Percentiles rank a stretch among this genome's conserved stretches.
These are phyloP conservation scores for Seiridium unicorne DNA, from an alignment of 2,329 filamentous ascomycete genomes.

Conservation along the genomic window DNA sequence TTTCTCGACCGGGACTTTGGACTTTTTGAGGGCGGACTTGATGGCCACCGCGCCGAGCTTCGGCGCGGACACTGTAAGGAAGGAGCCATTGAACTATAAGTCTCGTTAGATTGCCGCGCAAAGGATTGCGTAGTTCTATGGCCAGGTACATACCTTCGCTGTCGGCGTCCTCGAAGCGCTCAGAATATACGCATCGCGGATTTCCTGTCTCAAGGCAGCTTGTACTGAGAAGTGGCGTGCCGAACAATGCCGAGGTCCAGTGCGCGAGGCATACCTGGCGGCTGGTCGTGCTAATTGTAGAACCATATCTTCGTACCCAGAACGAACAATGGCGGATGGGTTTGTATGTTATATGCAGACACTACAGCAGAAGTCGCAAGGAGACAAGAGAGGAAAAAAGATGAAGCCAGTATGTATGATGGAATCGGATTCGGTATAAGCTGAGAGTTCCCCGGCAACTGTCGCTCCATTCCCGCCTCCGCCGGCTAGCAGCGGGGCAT, in stretches of 20 bases:
- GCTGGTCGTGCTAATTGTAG: slow-evolving; percentile 19
- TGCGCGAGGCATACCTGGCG: slow-evolving; percentile 17
- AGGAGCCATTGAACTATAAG: slow-evolving; percentile 86
- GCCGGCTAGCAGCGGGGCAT: slow-evolving; percentile 4
- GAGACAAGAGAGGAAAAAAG: not conserved
- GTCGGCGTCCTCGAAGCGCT: slow-evolving; percentile 88
- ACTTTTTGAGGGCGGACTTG: slow-evolving; percentile 85
- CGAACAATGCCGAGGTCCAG: slow-evolving; percentile 18
- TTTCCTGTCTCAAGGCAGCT: slow-evolving; percentile 55
- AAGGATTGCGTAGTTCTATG: no score
- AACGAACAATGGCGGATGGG: no score
- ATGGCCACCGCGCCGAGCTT: slow-evolving; percentile 88
- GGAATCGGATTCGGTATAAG: not conserved
- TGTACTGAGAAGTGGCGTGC: slow-evolving; percentile 47
- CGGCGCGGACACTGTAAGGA: slow-evolving; percentile 79
- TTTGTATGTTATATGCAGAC: no score
- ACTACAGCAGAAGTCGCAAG: not conserved
- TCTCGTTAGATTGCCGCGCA: slow-evolving; percentile 8
- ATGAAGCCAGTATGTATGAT: not conserved
- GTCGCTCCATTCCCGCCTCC: not conserved
- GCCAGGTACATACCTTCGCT: slow-evolving; percentile 61
- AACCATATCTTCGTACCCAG: slow-evolving; percentile 16
- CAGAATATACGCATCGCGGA: slow-evolving; percentile 91
- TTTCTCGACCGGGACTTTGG: slow-evolving; percentile 73
- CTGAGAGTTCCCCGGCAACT: slow-evolving; percentile 2